Conservation (phyloP, 2,329 filamentous ascomycete species). For the Colletotrichum coccodes region DNA sequence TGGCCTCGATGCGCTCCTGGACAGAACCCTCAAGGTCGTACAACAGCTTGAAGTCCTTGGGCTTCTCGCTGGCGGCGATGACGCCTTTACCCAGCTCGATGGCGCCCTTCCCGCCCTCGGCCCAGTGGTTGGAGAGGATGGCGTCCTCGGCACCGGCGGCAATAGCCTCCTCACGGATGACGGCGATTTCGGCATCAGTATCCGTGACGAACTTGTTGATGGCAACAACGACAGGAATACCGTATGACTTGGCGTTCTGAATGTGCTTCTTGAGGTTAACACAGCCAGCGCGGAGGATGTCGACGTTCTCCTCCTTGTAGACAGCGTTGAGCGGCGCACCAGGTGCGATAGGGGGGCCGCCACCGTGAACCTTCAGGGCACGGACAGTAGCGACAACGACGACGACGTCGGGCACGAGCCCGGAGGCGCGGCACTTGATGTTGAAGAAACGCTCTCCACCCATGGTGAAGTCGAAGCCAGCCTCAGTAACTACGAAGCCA, state of each 20-base stretch:
- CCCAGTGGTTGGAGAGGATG: slow-evolving; percentile 95
- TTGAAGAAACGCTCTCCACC: slow-evolving; percentile 99
- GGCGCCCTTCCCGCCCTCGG: slow-evolving; percentile 91
- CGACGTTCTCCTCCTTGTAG: slow-evolving; percentile 93
- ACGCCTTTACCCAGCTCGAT: slow-evolving; percentile 89
- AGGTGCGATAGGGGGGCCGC: slow-evolving; percentile 91
- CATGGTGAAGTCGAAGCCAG: slow-evolving; percentile 99
- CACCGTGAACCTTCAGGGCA: slow-evolving; percentile 96
- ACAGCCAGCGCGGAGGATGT: slow-evolving; percentile 88
- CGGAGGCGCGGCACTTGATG: slow-evolving; percentile 97
- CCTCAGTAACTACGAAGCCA: slow-evolving; percentile 95
- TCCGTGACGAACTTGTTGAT: slow-evolving; percentile 98
- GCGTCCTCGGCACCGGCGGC: slow-evolving; percentile 94
- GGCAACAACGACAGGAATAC: slow-evolving; percentile 93
- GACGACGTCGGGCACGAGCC: slow-evolving; percentile 90
- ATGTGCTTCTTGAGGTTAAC: slow-evolving; percentile 97
- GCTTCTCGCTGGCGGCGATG: slow-evolving; percentile 82
- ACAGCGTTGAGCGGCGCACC: slow-evolving; percentile 87
- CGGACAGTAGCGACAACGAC: slow-evolving; percentile 96
- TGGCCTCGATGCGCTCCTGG: slow-evolving; percentile 89
- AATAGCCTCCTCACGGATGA: slow-evolving; percentile 90
- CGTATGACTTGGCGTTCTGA: slow-evolving; percentile 86
- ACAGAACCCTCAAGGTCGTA: slow-evolving; percentile 84
- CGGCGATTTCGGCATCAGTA: slow-evolving; percentile 89
- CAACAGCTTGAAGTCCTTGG: slow-evolving; percentile 87